Evolutionary conservation across 164 flowering plant genomes (phyloP).

Genomic region (Vitis vinifera): DNA sequence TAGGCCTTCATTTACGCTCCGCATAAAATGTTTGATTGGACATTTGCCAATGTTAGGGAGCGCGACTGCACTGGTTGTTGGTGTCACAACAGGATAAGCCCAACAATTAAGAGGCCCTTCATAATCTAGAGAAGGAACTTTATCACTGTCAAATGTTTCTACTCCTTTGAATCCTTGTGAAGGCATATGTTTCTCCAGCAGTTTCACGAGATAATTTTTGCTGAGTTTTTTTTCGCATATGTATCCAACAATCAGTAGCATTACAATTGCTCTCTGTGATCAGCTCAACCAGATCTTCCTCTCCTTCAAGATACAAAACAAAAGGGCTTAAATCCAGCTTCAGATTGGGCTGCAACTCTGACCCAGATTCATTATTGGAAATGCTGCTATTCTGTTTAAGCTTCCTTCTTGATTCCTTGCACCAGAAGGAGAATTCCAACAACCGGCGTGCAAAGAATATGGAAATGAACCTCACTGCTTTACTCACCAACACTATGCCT

Average conservation of each 20-base stretch:
- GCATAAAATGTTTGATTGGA: slow-evolving; percentile 20
- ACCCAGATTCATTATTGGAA: slow-evolving; percentile 19
- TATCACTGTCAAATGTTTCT: slow-evolving; percentile 41
- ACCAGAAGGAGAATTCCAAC: slow-evolving; percentile 13
- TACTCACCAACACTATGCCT: slow-evolving; percentile 41
- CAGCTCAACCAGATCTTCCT: slow-evolving; percentile 40
- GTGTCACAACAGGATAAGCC: slow-evolving; percentile 73
- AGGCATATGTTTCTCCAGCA: slow-evolving; percentile 34
- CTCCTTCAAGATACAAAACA: slow-evolving; percentile 65
- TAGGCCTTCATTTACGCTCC: slow-evolving; percentile 46
- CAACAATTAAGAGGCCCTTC: slow-evolving; percentile 59
- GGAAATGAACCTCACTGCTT: slow-evolving; percentile 36
- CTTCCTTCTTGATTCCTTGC: slow-evolving; percentile 12
- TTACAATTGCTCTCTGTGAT: slow-evolving; percentile 34
- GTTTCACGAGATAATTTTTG: slow-evolving; percentile 41
- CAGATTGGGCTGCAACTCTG: slow-evolving; percentile 15
- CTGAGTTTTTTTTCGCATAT: slow-evolving; percentile 30
- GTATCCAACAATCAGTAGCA: slow-evolving; percentile 37
- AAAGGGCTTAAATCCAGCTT: slow-evolving; percentile 33
- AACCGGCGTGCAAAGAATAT: slow-evolving; percentile 23
- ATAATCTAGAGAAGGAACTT: slow-evolving; percentile 34
- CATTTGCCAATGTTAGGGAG: slow-evolving; percentile 32
- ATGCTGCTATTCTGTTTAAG: slow-evolving; percentile 15
- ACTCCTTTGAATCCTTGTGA: slow-evolving; percentile 45
- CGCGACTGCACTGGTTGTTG: slow-evolving; percentile 54